Percentiles rank a stretch among this genome's conserved stretches.
Evolutionary conservation across 2,329 filamentous ascomycete genomes (phyloP).

Genomic region (Dothideomycetidae sp.): DNA sequence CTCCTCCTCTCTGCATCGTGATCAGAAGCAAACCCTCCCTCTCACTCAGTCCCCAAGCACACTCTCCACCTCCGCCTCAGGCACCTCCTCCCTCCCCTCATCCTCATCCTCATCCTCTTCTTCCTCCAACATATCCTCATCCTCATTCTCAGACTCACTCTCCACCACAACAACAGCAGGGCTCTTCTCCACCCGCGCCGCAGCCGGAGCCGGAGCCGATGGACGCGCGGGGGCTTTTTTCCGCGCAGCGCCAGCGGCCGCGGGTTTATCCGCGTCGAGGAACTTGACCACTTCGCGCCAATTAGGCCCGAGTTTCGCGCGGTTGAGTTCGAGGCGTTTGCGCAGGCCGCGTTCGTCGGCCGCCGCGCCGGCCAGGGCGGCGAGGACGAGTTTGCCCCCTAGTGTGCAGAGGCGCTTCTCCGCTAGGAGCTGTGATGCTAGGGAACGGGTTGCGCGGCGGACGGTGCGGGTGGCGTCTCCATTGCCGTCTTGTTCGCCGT

Average conservation of each 20-base stretch:
- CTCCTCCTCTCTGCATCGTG: neutral
- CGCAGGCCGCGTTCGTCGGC: conserved; percentile 55
- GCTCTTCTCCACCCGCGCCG: conserved; percentile 23
- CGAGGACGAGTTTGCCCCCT: conserved; percentile 70
- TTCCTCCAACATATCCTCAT: conserved; percentile 18
- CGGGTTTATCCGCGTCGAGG: conserved; percentile 50
- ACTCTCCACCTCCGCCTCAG: conserved; percentile 14
- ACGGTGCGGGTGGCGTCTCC: conserved; percentile 32
- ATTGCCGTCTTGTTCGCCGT: conserved; percentile 20
- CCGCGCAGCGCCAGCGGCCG: conserved; percentile 30
- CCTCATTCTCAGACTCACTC: conserved; percentile 9
- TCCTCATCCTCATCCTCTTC: conserved; percentile 19
- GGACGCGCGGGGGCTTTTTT: no score
- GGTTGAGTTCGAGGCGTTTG: conserved; percentile 63
- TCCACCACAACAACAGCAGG: conserved; percentile 10
- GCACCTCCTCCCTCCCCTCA: conserved; percentile 15
- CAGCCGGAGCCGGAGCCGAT: no score
- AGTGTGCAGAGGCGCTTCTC: conserved; percentile 80
- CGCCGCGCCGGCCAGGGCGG: conserved; percentile 55
- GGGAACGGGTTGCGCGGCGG: conserved; percentile 45
- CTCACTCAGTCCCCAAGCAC: conserved; percentile 10
- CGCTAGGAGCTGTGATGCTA: conserved; percentile 47
- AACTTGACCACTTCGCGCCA: conserved; percentile 73
- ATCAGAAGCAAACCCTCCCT: neutral
- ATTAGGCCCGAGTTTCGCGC: conserved; percentile 64